Percentiles rank a stretch among this genome's conserved stretches.
Evolutionary conservation across 2,329 filamentous ascomycete species (phyloP).

Genomic region (Cryphonectria radicalis): DNA sequence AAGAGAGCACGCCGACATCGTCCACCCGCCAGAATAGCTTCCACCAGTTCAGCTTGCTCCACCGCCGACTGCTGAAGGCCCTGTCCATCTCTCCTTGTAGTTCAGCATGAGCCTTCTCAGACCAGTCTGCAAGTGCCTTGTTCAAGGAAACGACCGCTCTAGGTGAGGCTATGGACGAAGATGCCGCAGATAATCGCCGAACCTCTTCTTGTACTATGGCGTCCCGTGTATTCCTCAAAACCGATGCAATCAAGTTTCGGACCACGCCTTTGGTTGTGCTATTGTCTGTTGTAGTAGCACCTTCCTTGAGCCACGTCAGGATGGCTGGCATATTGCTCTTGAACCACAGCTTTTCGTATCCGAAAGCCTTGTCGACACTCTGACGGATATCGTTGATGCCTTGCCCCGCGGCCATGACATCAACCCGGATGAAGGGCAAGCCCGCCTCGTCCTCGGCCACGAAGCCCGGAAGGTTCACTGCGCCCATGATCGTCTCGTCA

Average conservation of each 20-base stretch:
- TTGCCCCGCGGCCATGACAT: constrained; percentile 64
- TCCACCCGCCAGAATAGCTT: constrained; percentile 95
- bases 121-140: constrained; percentile 69
- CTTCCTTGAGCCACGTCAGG: constrained; percentile 66
- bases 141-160: constrained; percentile 56
- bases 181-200: constrained; percentile 40
- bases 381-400: constrained; percentile 71
- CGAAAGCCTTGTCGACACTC: constrained; percentile 69
- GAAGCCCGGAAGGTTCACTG: constrained; percentile 60
- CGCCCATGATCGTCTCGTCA: constrained; percentile 53
- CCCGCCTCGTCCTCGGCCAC: constrained; percentile 40
- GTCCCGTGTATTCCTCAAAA: constrained; percentile 60
- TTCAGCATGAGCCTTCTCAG: constrained; percentile 80
- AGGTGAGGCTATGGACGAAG: constrained; percentile 39
- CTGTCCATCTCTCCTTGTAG: constrained; percentile 78
- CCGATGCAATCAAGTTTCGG: constrained; percentile 66
- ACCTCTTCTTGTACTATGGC: constrained; percentile 57
- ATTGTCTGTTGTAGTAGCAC: constrained; percentile 45
- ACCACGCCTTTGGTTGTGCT: constrained; percentile 67
- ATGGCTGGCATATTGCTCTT: constrained; percentile 70
- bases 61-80: constrained; percentile 75
- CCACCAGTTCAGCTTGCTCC: constrained; percentile 88
- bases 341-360: constrained; percentile 77
- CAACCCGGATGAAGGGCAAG: constrained; percentile 60
- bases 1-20: constrained; percentile 82